These are phyloP conservation scores for Ogataea kodamae DNA, from an alignment of 805 yeast species.

Conservation along the genomic window DNA sequence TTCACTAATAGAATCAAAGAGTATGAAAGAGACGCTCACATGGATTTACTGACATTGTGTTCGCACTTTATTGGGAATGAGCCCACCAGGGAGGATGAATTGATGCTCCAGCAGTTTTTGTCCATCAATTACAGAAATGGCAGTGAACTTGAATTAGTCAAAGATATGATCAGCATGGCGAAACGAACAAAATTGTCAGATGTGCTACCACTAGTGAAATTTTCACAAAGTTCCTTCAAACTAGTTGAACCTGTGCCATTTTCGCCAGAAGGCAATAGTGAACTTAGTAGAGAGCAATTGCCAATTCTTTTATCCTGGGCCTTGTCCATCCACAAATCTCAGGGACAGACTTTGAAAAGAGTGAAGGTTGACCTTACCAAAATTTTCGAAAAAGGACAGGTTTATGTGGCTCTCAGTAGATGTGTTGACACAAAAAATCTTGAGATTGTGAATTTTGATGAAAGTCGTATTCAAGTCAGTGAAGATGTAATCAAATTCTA, in stretches of 20 bases:
- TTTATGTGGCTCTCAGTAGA: constrained; percentile 77
- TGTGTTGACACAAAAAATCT: constrained; percentile 64
- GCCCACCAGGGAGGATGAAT: constrained; percentile 15
- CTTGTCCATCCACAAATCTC: constrained; percentile 77
- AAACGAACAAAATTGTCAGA: constrained; percentile 12
- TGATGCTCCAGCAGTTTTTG: constrained; percentile 19
- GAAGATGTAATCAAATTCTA: constrained; percentile 62
- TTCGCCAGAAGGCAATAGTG: constrained; percentile 26
- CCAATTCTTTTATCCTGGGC: constrained; percentile 82
- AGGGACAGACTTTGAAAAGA: constrained; percentile 75
- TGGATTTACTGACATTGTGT: constrained; percentile 16
- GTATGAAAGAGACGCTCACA: constrained; percentile 18
- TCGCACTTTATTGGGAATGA: constrained; percentile 16
- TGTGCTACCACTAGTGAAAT: constrained; percentile 45
- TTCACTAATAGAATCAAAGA: constrained; percentile 26
- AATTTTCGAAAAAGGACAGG: constrained; percentile 79
- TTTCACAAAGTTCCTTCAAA: constrained; percentile 35
- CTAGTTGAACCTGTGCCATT: constrained; percentile 37
- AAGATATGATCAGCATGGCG: constrained; percentile 27
- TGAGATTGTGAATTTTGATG: constrained; percentile 64
- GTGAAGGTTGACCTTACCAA: constrained; percentile 64
- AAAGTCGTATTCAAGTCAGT: constrained; percentile 54
- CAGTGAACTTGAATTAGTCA: constrained; percentile 4
- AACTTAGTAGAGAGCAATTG: constrained; percentile 48
- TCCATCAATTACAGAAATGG: constrained; percentile 9